Percentiles rank a stretch among this genome's conserved stretches.
Conservation (phyloP, 768 basidiomycete genomes). For the Mrakia frigida region DNA sequence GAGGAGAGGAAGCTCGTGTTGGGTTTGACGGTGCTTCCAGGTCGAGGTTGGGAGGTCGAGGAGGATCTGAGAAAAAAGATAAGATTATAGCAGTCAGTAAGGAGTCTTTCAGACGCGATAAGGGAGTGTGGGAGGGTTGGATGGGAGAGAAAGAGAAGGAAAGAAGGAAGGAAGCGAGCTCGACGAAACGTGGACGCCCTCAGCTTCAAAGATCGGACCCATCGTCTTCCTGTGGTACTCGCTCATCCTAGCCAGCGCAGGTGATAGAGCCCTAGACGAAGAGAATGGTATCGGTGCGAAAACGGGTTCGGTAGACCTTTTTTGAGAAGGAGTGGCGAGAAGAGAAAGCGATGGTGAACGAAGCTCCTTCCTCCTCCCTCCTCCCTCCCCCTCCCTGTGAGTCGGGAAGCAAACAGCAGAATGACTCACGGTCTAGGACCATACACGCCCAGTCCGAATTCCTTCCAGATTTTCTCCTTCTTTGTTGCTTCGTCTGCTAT, state of each 20-base stretch:
- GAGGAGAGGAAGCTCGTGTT: slow-evolving; percentile 51
- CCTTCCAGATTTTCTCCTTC: slow-evolving; percentile 71
- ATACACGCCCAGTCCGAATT: slow-evolving; percentile 74
- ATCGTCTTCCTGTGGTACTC: not conserved
- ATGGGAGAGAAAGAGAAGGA: slow-evolving; percentile 20
- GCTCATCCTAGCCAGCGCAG: not conserved
- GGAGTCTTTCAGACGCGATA: not conserved
- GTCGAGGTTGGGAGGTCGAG: slow-evolving; percentile 45
- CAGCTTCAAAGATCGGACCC: not conserved
- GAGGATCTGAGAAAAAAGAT: slow-evolving; percentile 49
- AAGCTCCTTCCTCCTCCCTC: not conserved
- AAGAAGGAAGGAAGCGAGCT: slow-evolving; percentile 33
- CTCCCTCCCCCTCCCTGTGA: not conserved
- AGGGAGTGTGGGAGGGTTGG: no score
- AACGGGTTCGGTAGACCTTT: not conserved
- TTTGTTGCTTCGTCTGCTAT: slow-evolving; percentile 88
- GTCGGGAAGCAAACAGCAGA: not conserved
- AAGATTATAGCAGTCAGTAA: not conserved
- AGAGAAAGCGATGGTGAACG: not conserved
- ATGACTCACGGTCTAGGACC: slow-evolving; percentile 47
- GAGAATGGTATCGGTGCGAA: not conserved
- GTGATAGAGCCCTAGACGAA: not conserved
- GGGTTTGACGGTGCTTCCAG: slow-evolving; percentile 47
- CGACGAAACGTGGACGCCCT: slow-evolving; percentile 7
- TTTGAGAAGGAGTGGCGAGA: not conserved